Percentiles rank a stretch among this genome's conserved stretches.
phyloP scores from a whole-genome alignment of 202 grass and related monocot species.

The Panicum virgatum region DNA sequence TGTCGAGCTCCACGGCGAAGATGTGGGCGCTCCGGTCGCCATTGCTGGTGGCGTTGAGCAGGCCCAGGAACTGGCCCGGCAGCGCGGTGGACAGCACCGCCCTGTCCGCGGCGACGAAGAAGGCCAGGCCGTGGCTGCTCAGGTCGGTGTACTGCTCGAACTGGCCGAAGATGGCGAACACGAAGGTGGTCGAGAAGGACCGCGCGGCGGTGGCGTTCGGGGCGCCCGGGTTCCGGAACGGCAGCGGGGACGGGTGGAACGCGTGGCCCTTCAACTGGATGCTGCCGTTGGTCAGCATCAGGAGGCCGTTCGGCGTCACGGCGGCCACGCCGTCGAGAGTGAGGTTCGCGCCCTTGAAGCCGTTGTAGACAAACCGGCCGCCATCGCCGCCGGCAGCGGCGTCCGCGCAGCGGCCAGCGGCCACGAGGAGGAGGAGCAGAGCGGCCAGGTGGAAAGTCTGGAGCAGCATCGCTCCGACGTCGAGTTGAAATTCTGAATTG shows the following conservation, averaged over 20 bases:
- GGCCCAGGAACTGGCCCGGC: slow-evolving; percentile 42
- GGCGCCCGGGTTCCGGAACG: not conserved
- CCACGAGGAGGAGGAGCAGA: not conserved
- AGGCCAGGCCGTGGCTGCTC: slow-evolving; percentile 49
- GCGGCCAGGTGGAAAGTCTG: not conserved
- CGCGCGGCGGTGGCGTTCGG: slow-evolving; percentile 25
- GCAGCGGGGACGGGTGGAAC: slow-evolving; percentile 38
- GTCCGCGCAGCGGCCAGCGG: not conserved
- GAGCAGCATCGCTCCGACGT: not conserved
- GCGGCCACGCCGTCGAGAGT: slow-evolving; percentile 43
- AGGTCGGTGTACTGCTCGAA: not conserved
- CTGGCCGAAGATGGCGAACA: slow-evolving; percentile 36
- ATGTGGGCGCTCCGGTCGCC: slow-evolving; percentile 33
- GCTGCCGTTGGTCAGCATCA: slow-evolving; percentile 46
- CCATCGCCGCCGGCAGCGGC: not conserved
- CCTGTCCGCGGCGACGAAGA: slow-evolving; percentile 33
- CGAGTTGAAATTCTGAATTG: not conserved
- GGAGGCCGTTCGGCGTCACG: slow-evolving; percentile 44
- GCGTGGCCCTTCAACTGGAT: slow-evolving; percentile 42
- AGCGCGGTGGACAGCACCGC: slow-evolving; percentile 18
- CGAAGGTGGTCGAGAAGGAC: slow-evolving; percentile 55
- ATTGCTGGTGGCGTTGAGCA: slow-evolving; percentile 24
- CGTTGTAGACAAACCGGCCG: slow-evolving; percentile 43
- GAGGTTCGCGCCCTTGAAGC: slow-evolving; percentile 51
- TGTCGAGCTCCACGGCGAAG: slow-evolving; percentile 58